Percentiles rank a stretch among this genome's conserved stretches.
Evolutionary conservation across 1,284 basidiomycete species (phyloP).

Genomic region (Microbotryum silenes-acaulis): DNA sequence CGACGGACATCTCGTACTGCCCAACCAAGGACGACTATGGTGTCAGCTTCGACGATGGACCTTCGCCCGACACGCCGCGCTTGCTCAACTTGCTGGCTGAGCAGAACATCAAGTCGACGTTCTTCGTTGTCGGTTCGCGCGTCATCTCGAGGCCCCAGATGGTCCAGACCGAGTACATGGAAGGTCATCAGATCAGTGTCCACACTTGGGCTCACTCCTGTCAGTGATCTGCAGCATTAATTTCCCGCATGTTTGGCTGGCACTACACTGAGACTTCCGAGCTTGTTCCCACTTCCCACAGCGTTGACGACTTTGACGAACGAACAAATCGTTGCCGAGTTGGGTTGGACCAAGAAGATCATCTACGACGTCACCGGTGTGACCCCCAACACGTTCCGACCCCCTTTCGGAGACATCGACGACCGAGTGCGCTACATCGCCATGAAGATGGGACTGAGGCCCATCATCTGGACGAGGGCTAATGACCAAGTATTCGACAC

Average conservation of each 20-base stretch:
- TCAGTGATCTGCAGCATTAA: neutral
- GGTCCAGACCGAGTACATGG: conserved; percentile 53
- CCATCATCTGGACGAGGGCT: conserved; percentile 69
- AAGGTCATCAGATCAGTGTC: conserved; percentile 30
- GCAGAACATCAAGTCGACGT: conserved; percentile 66
- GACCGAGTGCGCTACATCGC: conserved; percentile 82
- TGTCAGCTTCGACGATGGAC: conserved; percentile 44
- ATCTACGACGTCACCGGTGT: conserved; percentile 47
- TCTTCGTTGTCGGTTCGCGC: conserved; percentile 88
- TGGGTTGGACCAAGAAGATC: conserved; percentile 82
- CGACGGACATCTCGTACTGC: conserved; percentile 34
- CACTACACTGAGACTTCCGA: neutral
- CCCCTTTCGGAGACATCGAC: conserved; percentile 50
- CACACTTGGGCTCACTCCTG: conserved; percentile 31
- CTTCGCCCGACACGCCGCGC: conserved; percentile 69
- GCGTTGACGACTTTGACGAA: conserved; percentile 66
- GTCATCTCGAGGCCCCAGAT: conserved; percentile 70
- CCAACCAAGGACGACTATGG: conserved; percentile 42
- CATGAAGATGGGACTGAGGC: conserved; percentile 65
- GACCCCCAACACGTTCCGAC: conserved; percentile 26
- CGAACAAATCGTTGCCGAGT: conserved; percentile 70
- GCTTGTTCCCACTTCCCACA: neutral
- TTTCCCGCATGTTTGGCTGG: no score
- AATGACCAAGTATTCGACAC: conserved; percentile 38
- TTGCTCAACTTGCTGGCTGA: conserved; percentile 61